A percentile compares a stretch with the other conserved stretches of the same genome.
Conservation (phyloP, 2,329 filamentous ascomycete genomes). For the Helotiales sp. region DNA sequence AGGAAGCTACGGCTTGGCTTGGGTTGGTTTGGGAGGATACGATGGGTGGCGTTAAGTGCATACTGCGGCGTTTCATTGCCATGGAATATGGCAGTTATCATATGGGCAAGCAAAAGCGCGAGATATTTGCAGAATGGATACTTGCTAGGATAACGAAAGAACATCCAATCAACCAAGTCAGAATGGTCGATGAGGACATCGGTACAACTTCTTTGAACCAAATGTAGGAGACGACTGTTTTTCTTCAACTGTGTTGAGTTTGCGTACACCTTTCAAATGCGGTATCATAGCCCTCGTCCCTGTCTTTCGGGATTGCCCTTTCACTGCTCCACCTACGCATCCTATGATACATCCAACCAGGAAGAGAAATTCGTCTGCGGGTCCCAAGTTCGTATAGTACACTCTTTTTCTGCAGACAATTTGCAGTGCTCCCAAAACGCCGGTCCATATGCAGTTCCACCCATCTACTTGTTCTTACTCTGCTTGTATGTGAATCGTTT, state of each 20-base stretch:
- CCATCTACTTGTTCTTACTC: slow-evolving; percentile 65
- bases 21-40: neutral
- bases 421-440: slow-evolving; percentile 25
- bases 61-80: slow-evolving; percentile 3
- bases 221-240: neutral
- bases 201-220: no score
- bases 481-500: slow-evolving; percentile 72
- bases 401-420: slow-evolving; percentile 3
- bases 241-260: neutral
- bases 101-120: slow-evolving; percentile 2
- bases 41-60: slow-evolving; percentile 27
- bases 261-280: neutral
- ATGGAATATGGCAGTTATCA: neutral
- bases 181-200: neutral
- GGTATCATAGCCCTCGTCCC: neutral
- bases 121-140: slow-evolving; percentile 9
- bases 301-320: neutral
- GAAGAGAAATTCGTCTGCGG: neutral
- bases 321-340: neutral
- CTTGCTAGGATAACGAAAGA: slow-evolving; percentile 1
- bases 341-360: neutral
- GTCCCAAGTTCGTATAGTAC: neutral
- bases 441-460: slow-evolving; percentile 9
- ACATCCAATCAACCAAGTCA: neutral
- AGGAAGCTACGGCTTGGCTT: neutral